A percentile compares a stretch with the other conserved stretches of the same genome.
These are phyloP conservation scores for Ascosphaera aggregata DNA, from an alignment of 2,329 filamentous ascomycete species.

Conservation along the genomic window DNA sequence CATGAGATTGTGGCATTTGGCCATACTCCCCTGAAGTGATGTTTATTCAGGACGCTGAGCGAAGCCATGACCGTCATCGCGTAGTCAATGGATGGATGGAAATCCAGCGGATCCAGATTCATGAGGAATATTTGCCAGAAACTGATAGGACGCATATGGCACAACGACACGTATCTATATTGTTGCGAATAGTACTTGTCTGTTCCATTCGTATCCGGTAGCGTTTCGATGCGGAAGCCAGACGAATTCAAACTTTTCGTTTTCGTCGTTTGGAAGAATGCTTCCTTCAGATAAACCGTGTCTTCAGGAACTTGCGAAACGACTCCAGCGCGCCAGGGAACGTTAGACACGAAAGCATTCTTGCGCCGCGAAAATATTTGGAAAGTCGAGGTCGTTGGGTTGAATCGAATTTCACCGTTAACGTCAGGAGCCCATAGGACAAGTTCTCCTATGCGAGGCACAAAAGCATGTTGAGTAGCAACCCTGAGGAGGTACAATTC, in stretches of 20 bases:
- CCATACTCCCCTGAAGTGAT: slow-evolving; percentile 30
- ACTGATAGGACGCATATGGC: slow-evolving; percentile 30
- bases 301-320: slow-evolving; percentile 28
- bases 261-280: slow-evolving; percentile 19
- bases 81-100: slow-evolving; percentile 30
- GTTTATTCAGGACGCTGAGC: slow-evolving; percentile 28
- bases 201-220: slow-evolving; percentile 26
- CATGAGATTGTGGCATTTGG: slow-evolving; percentile 29
- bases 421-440: slow-evolving; percentile 27
- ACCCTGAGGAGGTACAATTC: slow-evolving; percentile 19
- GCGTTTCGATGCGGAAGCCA: slow-evolving; percentile 33
- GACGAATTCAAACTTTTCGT: slow-evolving; percentile 23
- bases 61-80: slow-evolving; percentile 30
- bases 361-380: slow-evolving; percentile 14
- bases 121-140: slow-evolving; percentile 28
- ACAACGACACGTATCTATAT: slow-evolving; percentile 30
- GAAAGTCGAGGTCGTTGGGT: slow-evolving; percentile 10
- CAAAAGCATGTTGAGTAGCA: slow-evolving; percentile 23
- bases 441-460: slow-evolving; percentile 32
- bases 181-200: slow-evolving; percentile 30
- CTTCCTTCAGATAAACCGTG: slow-evolving; percentile 20
- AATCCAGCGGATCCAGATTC: slow-evolving; percentile 16
- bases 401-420: slow-evolving; percentile 15
- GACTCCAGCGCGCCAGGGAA: slow-evolving; percentile 33
- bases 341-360: slow-evolving; percentile 14